phyloP scores from a whole-genome alignment of 805 yeast genomes.

The Saturnispora zaruensis region DNA sequence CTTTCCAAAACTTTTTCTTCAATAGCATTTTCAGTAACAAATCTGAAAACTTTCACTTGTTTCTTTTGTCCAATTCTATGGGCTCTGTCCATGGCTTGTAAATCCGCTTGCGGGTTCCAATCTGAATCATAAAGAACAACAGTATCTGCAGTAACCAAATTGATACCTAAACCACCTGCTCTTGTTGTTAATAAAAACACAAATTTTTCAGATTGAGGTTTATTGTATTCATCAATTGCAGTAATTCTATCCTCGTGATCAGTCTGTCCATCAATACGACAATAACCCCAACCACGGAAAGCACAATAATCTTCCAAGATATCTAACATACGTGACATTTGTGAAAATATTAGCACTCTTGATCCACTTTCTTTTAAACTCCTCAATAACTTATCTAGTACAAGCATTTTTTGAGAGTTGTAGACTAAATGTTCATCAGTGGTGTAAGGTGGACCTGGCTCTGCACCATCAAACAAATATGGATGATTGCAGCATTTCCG shows the following conservation, averaged over 20 bases:
- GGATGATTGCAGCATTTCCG: conserved; percentile 98
- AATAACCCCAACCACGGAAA: conserved; percentile 75
- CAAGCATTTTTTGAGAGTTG: conserved; percentile 86
- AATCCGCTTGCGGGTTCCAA: conserved; percentile 98
- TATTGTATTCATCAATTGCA: conserved; percentile 88
- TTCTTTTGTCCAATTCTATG: conserved; percentile 96
- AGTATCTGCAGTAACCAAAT: conserved; percentile 83
- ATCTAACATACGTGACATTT: conserved; percentile 85
- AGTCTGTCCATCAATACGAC: conserved; percentile 91
- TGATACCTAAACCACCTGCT: conserved; percentile 96
- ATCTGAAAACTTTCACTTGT: conserved; percentile 86
- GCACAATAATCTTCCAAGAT: conserved; percentile 88
- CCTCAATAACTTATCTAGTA: conserved; percentile 72
- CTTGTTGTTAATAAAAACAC: conserved; percentile 83
- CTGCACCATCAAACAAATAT: conserved; percentile 96
- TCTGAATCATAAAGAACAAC: conserved; percentile 87
- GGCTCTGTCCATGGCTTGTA: conserved; percentile 98
- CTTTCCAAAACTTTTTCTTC: conserved; percentile 94
- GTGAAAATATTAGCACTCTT: conserved; percentile 84
- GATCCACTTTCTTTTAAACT: conserved; percentile 72
- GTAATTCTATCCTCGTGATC: conserved; percentile 86
- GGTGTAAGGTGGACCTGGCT: conserved; percentile 96
- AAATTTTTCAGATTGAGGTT: conserved; percentile 73
- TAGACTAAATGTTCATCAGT: conserved; percentile 90
- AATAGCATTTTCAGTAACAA: conserved; percentile 91